A percentile compares a stretch with the other conserved stretches of the same genome.
These are phyloP conservation scores for Erigeron canadensis DNA, from an alignment of 129 eudicot genomes.

Conservation along the genomic window DNA sequence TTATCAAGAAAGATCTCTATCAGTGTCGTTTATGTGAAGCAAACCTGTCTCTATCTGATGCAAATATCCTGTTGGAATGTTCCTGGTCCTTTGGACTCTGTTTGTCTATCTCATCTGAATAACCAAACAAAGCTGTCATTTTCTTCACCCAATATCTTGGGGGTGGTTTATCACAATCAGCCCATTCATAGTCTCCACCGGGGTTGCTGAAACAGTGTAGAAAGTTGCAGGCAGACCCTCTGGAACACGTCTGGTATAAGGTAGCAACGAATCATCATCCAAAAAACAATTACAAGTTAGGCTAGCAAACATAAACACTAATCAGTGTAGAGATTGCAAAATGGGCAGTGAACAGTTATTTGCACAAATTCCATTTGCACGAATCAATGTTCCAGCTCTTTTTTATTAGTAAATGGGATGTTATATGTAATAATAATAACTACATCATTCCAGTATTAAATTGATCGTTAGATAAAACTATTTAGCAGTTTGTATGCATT, in stretches of 20 bases:
- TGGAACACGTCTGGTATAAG: slow-evolving; percentile 68
- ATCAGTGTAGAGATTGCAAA: not conserved
- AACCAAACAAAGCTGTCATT: slow-evolving; percentile 89
- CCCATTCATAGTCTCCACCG: slow-evolving; percentile 99
- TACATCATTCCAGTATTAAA: not conserved
- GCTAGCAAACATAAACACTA: slow-evolving; percentile 6
- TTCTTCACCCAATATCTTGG: slow-evolving; percentile 75
- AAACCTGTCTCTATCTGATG: slow-evolving; percentile 55
- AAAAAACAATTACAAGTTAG: slow-evolving; percentile 2
- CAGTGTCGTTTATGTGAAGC: slow-evolving; percentile 6
- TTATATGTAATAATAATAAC: not conserved
- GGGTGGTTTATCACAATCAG: slow-evolving; percentile 88
- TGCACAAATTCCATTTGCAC: not conserved
- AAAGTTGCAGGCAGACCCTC: slow-evolving; percentile 91
- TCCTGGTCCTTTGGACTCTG: slow-evolving; percentile 35
- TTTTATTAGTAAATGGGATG: too few species aligned
- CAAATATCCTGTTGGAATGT: slow-evolving; percentile 33
- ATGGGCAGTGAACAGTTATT: not conserved
- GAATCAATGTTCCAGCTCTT: too few species aligned
- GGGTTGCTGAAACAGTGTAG: slow-evolving; percentile 95
- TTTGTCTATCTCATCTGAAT: slow-evolving; percentile 47
- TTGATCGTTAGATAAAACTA: not conserved
- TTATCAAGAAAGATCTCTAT: slow-evolving; percentile 3
- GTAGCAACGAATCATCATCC: slow-evolving; percentile 12
- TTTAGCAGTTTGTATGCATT: not conserved